Evolutionary conservation across 2,329 filamentous ascomycete genomes (phyloP).

Genomic region (Talaromyces pinophilus): DNA sequence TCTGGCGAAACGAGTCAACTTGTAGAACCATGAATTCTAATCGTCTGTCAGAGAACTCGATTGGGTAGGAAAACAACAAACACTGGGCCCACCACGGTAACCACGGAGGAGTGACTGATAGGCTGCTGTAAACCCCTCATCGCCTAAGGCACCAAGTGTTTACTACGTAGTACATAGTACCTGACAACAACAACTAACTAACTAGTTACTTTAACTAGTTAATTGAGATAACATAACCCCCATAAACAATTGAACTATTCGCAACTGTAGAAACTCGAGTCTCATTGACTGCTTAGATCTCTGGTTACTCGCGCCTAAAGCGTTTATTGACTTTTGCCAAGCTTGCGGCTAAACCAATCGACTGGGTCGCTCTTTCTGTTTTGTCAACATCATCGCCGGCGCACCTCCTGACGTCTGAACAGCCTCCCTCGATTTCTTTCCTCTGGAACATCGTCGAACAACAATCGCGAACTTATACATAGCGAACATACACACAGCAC

Average conservation of each 20-base stretch:
- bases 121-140: slow-evolving; percentile 9
- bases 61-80: slow-evolving; percentile 19
- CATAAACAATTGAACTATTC: neutral
- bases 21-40: neutral
- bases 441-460: neutral
- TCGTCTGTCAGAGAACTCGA: neutral
- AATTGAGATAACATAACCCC: neutral
- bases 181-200: neutral
- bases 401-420: slow-evolving; percentile 2
- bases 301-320: neutral
- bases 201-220: too few relatives aligned
- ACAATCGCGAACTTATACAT: neutral
- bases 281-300: neutral
- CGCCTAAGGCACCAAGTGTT: neutral
- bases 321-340: slow-evolving; percentile 13
- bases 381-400: neutral
- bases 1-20: neutral
- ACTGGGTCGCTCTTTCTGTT: neutral
- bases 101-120: neutral
- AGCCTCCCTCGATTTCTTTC: slow-evolving; percentile 1
- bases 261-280: neutral
- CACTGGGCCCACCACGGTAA: neutral
- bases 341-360: slow-evolving; percentile 13
- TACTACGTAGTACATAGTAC: neutral
- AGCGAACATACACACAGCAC: neutral